phyloP scores from a whole-genome alignment of 306 rosid genomes.

The Myrica gale region DNA sequence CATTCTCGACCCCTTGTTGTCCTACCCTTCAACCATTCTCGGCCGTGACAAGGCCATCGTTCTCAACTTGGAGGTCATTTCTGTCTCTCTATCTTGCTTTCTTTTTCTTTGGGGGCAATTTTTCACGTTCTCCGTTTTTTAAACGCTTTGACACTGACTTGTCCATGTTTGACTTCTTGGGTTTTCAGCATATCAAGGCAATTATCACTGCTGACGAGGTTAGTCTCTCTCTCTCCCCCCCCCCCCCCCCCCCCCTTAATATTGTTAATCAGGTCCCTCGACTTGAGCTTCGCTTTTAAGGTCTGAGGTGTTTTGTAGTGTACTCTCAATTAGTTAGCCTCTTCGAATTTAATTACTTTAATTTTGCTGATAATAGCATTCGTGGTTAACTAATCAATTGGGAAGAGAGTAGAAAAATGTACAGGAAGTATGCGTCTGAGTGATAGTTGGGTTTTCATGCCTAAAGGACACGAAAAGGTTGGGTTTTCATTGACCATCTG shows the following conservation, averaged over 20 bases:
- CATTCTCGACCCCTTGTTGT: slow-evolving; percentile 83
- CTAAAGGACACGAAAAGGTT: background rate
- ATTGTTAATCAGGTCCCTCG: background rate
- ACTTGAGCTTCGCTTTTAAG: background rate
- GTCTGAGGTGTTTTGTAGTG: background rate
- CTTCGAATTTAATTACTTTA: background rate
- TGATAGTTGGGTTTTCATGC: background rate
- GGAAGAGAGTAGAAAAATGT: background rate
- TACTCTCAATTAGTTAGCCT: background rate
- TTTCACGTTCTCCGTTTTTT: background rate
- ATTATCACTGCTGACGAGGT: slow-evolving; percentile 98
- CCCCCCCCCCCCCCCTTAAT: background rate
- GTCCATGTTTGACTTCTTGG: slow-evolving; percentile 18
- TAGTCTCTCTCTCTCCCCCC: slow-evolving; percentile 21
- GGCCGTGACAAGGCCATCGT: slow-evolving; percentile 95
- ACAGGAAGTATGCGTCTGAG: background rate
- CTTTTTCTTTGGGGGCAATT: background rate
- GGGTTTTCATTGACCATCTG: background rate
- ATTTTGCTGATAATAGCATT: background rate
- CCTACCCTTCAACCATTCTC: slow-evolving; percentile 82
- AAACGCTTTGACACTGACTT: background rate
- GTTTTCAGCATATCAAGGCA: slow-evolving; percentile 86
- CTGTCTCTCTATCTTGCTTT: background rate
- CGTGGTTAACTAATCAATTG: background rate
- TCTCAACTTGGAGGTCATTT: slow-evolving; percentile 79